phyloP scores from a whole-genome alignment of 2,329 filamentous ascomycete genomes.

The Penicillium sp. region DNA sequence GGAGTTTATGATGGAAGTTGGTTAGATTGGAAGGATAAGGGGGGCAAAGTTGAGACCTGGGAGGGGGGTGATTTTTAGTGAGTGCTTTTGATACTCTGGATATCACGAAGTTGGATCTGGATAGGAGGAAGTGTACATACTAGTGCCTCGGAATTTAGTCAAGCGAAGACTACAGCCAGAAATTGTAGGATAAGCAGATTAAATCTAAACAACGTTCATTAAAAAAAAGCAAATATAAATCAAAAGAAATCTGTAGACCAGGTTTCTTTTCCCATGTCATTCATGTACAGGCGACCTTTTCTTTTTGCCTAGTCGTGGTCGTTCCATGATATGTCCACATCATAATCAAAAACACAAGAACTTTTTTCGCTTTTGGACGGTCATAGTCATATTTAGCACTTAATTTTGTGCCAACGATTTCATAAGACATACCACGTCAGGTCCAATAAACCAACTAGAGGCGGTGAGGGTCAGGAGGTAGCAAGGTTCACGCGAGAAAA shows the following conservation, averaged over 20 bases:
- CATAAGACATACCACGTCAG: slow-evolving; percentile 7
- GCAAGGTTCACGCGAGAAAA: neutral
- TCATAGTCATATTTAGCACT: slow-evolving; percentile 15
- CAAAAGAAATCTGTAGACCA: slow-evolving; percentile 25
- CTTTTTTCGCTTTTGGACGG: slow-evolving; percentile 19
- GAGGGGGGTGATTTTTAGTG: slow-evolving; percentile 27
- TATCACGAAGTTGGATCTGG: neutral
- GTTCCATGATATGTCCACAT: slow-evolving; percentile 26
- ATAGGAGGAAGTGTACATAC: neutral
- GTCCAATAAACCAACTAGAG: neutral
- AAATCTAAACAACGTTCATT: slow-evolving; percentile 19
- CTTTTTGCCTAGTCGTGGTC: slow-evolving; percentile 23
- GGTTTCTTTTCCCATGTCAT: slow-evolving; percentile 26
- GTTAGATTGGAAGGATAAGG: slow-evolving; percentile 76
- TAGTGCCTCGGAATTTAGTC: neutral
- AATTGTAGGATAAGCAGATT: slow-evolving; percentile 2
- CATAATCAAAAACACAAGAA: slow-evolving; percentile 22
- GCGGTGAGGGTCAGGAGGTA: neutral
- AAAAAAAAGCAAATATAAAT: slow-evolving; percentile 14
- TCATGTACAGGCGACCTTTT: slow-evolving; percentile 31
- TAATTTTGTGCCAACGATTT: slow-evolving; percentile 5
- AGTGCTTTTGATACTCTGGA: neutral
- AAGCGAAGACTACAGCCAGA: neutral
- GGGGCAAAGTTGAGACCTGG: slow-evolving; percentile 62
- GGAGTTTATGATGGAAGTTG: slow-evolving; percentile 54